Evolutionary conservation across 2,329 filamentous ascomycete genomes (phyloP).

Genomic region (Claviceps humidiphila): DNA sequence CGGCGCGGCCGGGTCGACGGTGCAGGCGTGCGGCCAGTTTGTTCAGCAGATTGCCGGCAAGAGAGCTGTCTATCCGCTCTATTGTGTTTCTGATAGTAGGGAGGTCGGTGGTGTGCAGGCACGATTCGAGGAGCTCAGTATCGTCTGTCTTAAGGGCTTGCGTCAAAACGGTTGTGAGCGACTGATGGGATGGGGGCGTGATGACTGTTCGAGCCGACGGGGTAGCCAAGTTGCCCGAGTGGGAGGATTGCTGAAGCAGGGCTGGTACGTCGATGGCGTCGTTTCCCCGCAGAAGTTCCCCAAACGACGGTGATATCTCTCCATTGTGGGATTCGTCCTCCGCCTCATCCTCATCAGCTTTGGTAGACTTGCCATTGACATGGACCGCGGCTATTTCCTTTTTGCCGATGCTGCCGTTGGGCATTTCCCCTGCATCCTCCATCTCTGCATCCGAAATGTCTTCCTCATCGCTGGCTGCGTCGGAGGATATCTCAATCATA

Average conservation of each 20-base stretch:
- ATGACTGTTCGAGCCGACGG: conserved; percentile 34
- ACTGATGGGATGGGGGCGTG: conserved; percentile 57
- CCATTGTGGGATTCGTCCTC: conserved; percentile 31
- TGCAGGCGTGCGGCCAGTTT: conserved; percentile 81
- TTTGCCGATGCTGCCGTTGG: conserved; percentile 5
- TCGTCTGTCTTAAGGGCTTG: conserved; percentile 92
- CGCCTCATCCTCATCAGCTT: conserved; percentile 15
- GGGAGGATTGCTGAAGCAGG: conserved; percentile 33
- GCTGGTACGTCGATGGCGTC: conserved; percentile 66
- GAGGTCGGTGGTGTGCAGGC: conserved; percentile 67
- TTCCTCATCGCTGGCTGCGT: conserved; percentile 36
- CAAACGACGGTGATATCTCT: conserved; percentile 57
- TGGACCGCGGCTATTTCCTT: conserved; percentile 5
- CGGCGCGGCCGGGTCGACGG: conserved; percentile 74
- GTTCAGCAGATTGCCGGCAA: conserved; percentile 66
- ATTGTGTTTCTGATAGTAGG: conserved; percentile 76
- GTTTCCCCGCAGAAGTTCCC: conserved; percentile 65
- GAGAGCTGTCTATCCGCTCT: conserved; percentile 72
- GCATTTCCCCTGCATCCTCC: conserved; percentile 11
- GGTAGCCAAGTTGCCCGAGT: conserved; percentile 19
- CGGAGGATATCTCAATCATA: conserved; percentile 45
- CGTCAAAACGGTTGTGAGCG: conserved; percentile 80
- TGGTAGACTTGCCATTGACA: conserved; percentile 14
- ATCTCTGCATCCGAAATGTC: conserved; percentile 21
- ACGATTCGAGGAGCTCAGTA: conserved; percentile 77